Conservation (phyloP, 129 eudicot species). For the Solidago caesia region DNA sequence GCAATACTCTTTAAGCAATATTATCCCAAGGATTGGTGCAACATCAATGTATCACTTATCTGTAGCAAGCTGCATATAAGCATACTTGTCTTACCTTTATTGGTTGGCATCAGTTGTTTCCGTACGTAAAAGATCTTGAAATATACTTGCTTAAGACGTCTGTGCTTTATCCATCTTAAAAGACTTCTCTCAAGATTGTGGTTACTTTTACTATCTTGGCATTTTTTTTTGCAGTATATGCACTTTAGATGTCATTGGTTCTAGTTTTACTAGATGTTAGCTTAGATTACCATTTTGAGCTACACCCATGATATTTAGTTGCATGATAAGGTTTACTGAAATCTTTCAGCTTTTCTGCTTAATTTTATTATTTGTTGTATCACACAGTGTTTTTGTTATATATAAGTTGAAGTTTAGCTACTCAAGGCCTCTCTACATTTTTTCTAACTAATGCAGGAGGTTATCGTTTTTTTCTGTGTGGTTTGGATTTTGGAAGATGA, state of each 20-base stretch:
- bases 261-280: neutral
- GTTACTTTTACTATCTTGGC: conserved; percentile 5
- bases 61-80: neutral
- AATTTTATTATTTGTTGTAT: neutral
- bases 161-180: neutral
- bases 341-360: conserved; percentile 13
- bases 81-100: conserved; percentile 7
- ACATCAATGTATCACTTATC: conserved; percentile 1
- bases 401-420: conserved; percentile 1
- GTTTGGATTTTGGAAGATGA: conserved; percentile 21
- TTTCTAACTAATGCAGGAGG: conserved; percentile 24
- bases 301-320: neutral
- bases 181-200: conserved; percentile 2
- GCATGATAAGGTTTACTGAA: conserved; percentile 13
- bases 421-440: neutral
- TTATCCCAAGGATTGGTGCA: neutral
- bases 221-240: neutral
- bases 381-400: neutral
- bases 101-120: conserved; percentile 15
- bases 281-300: conserved; percentile 8
- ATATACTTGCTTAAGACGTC: neutral
- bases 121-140: conserved; percentile 3
- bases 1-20: neutral
- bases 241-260: conserved; percentile 6
- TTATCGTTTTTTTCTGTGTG: conserved; percentile 13